Conservation (phyloP, 768 basidiomycete genomes). For the Termitomyces sp. region DNA sequence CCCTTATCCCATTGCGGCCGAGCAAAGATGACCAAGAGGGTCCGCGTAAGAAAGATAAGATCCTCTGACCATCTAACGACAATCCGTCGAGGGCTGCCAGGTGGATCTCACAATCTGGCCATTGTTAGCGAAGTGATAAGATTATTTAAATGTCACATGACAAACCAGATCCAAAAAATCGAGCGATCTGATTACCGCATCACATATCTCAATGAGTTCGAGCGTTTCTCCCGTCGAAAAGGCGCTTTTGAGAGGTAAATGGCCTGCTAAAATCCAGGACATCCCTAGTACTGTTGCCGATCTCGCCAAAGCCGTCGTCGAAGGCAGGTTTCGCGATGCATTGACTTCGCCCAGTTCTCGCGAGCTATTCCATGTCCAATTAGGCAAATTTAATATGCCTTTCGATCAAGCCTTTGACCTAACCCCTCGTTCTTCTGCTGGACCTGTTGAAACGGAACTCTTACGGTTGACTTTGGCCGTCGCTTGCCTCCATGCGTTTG, state of each 20-base stretch:
- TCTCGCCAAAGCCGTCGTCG: constrained; percentile 52
- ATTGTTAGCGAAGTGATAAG: not conserved
- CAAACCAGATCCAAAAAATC: constrained; percentile 7
- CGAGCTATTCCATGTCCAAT: constrained; percentile 31
- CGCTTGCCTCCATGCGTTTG: constrained; percentile 83
- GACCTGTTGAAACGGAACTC: constrained; percentile 41
- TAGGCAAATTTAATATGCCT: constrained; percentile 24
- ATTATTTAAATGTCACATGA: constrained; percentile 7
- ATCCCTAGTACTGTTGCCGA: constrained; percentile 19
- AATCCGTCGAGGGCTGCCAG: no score
- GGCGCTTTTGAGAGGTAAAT: constrained; percentile 51
- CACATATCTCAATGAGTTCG: constrained; percentile 16
- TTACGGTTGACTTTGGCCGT: constrained; percentile 63
- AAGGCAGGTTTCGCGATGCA: constrained; percentile 54
- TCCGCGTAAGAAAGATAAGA: no score
- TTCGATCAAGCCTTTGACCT: constrained; percentile 35
- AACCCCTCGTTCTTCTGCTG: constrained; percentile 9
- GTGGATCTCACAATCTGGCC: not conserved
- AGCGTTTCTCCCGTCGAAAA: constrained; percentile 41
- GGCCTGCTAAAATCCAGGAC: constrained; percentile 25
- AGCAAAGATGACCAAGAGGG: not conserved
- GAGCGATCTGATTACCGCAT: not conserved
- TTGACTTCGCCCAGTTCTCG: constrained; percentile 43
- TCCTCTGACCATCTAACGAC: not conserved
- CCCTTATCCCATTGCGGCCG: not conserved